These are phyloP conservation scores for Drechslerella stenobrocha DNA, from an alignment of 2,329 filamentous ascomycete species.

Conservation along the genomic window DNA sequence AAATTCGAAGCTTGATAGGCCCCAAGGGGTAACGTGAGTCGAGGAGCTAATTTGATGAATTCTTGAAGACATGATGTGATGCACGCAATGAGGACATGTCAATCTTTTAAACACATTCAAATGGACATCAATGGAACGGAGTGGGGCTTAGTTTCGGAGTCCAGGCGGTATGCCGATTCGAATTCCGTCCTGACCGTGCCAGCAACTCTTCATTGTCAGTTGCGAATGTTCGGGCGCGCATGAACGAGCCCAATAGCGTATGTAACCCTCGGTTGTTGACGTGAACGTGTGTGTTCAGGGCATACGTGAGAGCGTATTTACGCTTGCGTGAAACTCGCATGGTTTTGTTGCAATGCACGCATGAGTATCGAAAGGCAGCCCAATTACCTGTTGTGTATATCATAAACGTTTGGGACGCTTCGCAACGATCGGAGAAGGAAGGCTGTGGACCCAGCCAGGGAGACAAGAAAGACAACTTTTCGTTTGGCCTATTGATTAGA, in stretches of 20 bases:
- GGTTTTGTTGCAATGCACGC: slow-evolving; percentile 1
- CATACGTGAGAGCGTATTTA: background rate
- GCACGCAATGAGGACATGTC: background rate
- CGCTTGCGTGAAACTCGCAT: background rate
- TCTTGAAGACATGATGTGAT: too few species aligned
- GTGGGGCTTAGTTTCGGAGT: background rate
- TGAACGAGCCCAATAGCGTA: background rate
- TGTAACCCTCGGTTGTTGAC: background rate
- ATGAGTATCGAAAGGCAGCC: background rate
- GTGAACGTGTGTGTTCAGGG: background rate
- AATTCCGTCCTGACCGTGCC: slow-evolving; percentile 2
- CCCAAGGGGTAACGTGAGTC: too few species aligned
- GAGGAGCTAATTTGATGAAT: too few species aligned
- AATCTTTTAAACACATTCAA: background rate
- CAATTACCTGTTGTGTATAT: background rate
- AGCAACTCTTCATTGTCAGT: background rate
- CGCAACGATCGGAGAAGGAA: background rate
- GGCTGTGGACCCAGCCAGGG: background rate
- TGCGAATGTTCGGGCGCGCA: background rate
- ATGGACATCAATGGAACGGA: background rate
- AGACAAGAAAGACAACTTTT: background rate
- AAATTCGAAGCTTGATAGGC: too few species aligned
- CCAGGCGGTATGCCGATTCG: background rate
- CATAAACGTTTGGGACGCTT: too few species aligned
- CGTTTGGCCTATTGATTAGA: too few species aligned